Conservation (phyloP, 495 filamentous ascomycete species). For the Terfezia claveryi region DNA sequence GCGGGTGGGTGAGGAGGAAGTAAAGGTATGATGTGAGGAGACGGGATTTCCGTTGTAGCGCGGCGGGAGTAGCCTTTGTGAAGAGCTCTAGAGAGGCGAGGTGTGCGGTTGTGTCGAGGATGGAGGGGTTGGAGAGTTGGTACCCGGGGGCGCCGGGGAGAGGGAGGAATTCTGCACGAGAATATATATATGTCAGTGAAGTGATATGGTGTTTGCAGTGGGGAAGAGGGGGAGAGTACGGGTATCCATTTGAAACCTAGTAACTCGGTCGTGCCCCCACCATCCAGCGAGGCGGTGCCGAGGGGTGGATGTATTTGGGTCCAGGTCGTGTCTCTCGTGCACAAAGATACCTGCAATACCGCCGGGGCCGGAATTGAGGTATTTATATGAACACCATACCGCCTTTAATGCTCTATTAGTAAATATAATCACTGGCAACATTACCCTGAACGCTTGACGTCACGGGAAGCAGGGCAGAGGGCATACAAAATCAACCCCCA, state of each 20-base stretch:
- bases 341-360: constrained; percentile 75
- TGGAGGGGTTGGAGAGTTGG: constrained; percentile 45
- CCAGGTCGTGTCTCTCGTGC: constrained; percentile 40
- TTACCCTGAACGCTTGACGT: background rate
- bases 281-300: constrained; percentile 17
- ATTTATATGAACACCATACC: constrained; percentile 96
- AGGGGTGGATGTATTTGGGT: constrained; percentile 27
- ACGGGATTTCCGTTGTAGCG: constrained; percentile 52
- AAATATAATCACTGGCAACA: no score
- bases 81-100: constrained; percentile 63
- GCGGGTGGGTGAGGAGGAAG: constrained; percentile 29
- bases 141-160: constrained; percentile 45
- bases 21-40: constrained; percentile 63
- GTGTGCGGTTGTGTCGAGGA: constrained; percentile 46
- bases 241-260: constrained; percentile 21
- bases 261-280: constrained; percentile 16
- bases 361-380: constrained; percentile 79
- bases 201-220: no score
- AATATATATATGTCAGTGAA: background rate
- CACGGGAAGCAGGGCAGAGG: background rate
- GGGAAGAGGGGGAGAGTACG: background rate
- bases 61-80: constrained; percentile 42
- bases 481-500: constrained; percentile 67
- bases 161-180: constrained; percentile 49
- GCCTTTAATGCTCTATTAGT: constrained; percentile 16